Conservation (phyloP, 2,329 filamentous ascomycete genomes). For the Cladophialophora chaetospira region DNA sequence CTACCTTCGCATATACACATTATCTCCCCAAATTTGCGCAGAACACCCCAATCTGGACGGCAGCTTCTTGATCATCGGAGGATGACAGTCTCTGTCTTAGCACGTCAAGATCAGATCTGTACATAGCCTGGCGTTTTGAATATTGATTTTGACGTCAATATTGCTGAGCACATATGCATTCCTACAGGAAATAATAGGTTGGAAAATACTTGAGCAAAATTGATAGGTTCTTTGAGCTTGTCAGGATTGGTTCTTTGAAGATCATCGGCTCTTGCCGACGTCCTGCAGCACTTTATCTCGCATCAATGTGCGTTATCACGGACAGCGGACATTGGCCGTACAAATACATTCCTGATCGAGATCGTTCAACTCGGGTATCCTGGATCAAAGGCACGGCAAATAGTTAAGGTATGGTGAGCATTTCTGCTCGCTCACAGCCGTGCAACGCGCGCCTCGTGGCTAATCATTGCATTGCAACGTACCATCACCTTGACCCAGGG, state of each 20-base stretch:
- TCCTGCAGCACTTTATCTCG: not conserved
- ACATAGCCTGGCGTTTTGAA: constrained; percentile 22
- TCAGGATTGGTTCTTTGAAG: not conserved
- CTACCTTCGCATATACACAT: constrained; percentile 45
- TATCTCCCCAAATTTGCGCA: constrained; percentile 33
- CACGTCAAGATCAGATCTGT: constrained; percentile 19
- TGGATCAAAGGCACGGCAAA: too few species aligned
- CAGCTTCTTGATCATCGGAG: constrained; percentile 8
- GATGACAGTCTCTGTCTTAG: not conserved
- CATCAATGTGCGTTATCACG: not conserved
- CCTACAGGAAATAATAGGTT: constrained; percentile 9
- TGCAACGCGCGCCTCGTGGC: too few species aligned
- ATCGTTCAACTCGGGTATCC: too few species aligned
- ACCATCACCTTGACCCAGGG: too few species aligned
- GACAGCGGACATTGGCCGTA: not conserved
- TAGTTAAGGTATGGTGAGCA: too few species aligned
- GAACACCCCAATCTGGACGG: constrained; percentile 15
- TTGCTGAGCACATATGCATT: not conserved
- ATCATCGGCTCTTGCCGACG: not conserved
- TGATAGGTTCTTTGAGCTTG: not conserved
- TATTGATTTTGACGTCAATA: not conserved
- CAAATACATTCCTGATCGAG: too few species aligned
- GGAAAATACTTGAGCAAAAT: constrained; percentile 1
- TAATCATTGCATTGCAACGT: too few species aligned
- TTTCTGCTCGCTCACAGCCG: too few species aligned